Evolutionary conservation across 345 rosid species (phyloP), one percentile per base, ranked within the genome.

Genomic region (Anastatica hierochuntica): DNA sequence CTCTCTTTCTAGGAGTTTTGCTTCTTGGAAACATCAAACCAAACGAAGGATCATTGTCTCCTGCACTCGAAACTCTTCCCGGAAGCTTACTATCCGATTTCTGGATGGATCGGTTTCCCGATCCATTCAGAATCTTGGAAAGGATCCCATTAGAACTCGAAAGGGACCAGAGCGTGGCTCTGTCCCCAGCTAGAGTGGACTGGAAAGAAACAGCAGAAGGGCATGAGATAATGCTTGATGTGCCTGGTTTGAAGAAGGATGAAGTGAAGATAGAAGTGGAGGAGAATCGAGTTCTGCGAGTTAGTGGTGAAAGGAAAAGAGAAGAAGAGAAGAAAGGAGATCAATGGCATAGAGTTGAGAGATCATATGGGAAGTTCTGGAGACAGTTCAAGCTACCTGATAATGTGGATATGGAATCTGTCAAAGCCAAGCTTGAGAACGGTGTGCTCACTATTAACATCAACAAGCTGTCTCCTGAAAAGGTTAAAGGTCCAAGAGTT

Each of bases 281-380:
- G 18, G 82, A 82, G 62, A 76, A 79, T 23, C 48, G 95, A 34
- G 82, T 80, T 39, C 56, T 82, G 64, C 33, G 82, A 46, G 85
- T 84, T 14, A 82, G 85, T 23, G 95, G 95, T 5, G 96, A 87
- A 70, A 86, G 85, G 77, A 86, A 77, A 53, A 64, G 64, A 43
- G 94, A 86, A 26, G 90, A 77, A 26, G 94, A 80, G 76, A 67
- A 68, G 63, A 76, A 82, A 48, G 94, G 77, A 10, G 88, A 90
- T 24, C 94, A 80, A 10, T 90, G 95, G 94, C 97, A 90, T 43
- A 67, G 94, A 21, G 76, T 77, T 12, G 97, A 90, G 79, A 76
- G 94, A 43, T 84, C 82, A 0, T 64, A 72, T 50, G 97, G 95
- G 8, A 83, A 80, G 60, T 90, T 90, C 56, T 86, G 83, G 90